Evolutionary conservation across 805 yeast species (phyloP).

Genomic region (Starmerella sp.): DNA sequence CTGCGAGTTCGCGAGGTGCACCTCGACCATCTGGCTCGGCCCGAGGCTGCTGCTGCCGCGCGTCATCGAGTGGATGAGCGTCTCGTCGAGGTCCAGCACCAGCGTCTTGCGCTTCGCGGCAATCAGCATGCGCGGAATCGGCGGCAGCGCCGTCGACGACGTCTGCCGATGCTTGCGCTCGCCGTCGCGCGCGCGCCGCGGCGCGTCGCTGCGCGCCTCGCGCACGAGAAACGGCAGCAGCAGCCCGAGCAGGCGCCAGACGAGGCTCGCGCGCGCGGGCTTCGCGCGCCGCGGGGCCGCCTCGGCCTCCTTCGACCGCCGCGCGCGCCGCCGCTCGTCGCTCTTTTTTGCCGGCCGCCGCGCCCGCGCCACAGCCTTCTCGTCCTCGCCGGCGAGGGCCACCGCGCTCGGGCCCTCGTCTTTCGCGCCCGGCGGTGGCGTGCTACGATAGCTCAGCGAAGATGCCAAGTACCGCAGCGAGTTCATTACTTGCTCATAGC

Average conservation of each 20-base stretch:
- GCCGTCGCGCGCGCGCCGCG: neutral
- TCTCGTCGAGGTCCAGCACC: conserved; percentile 85
- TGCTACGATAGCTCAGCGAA: neutral
- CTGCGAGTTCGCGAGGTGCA: conserved; percentile 30
- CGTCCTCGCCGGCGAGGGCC: neutral
- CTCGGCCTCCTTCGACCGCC: neutral
- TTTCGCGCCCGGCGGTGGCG: neutral
- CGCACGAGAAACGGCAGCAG: conserved; percentile 6
- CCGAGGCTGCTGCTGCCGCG: conserved; percentile 37
- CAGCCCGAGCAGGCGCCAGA: conserved; percentile 8
- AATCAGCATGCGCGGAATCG: conserved; percentile 14
- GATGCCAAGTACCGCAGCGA: conserved; percentile 14
- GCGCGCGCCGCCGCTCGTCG: neutral
- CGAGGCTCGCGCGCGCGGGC: neutral
- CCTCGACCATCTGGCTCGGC: conserved; percentile 64
- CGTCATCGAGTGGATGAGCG: conserved; percentile 81
- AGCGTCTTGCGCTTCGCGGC: conserved; percentile 42
- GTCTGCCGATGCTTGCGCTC: neutral
- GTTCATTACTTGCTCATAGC: conserved; percentile 11
- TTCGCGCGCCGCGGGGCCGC: neutral
- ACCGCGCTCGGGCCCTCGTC: neutral
- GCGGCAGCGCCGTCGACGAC: conserved; percentile 10
- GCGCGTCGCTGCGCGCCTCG: neutral
- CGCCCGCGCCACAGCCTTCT: conserved; percentile 5
- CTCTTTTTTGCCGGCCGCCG: neutral